Conservation (phyloP, 2,329 filamentous ascomycete species). For the Phialophora verrucosa region DNA sequence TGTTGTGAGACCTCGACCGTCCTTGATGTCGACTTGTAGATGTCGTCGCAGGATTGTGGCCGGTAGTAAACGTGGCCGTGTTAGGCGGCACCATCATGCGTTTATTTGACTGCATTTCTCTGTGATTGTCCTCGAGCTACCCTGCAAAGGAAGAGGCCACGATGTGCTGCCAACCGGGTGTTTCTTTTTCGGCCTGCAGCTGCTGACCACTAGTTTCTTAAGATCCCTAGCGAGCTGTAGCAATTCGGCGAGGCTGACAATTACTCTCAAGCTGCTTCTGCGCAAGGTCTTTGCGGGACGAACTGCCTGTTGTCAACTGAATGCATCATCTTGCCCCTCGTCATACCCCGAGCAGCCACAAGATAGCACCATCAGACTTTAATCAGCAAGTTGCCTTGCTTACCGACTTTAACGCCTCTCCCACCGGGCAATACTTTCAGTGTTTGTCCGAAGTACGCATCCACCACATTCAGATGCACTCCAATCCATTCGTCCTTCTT, state of each 20-base stretch:
- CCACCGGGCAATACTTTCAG: constrained; percentile 76
- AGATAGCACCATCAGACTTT: constrained; percentile 21
- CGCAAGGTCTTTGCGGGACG: background rate
- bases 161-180: background rate
- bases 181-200: background rate
- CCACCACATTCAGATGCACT: constrained; percentile 77
- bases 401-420: constrained; percentile 66
- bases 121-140: background rate
- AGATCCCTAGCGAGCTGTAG: background rate
- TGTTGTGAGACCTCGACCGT: background rate
- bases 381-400: constrained; percentile 47
- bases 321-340: background rate
- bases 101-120: background rate
- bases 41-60: background rate
- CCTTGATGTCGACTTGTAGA: background rate
- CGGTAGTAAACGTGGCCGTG: background rate
- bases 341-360: background rate
- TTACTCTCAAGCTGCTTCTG: background rate
- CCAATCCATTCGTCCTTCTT: constrained; percentile 64
- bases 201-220: background rate
- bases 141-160: background rate
- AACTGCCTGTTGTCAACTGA: background rate
- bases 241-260: background rate
- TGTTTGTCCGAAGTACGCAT: constrained; percentile 92
- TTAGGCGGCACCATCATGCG: background rate